Percentiles rank a stretch among this genome's conserved stretches.
Evolutionary conservation across 2,329 filamentous ascomycete species (phyloP).

Genomic region (Curvularia spicifera): DNA sequence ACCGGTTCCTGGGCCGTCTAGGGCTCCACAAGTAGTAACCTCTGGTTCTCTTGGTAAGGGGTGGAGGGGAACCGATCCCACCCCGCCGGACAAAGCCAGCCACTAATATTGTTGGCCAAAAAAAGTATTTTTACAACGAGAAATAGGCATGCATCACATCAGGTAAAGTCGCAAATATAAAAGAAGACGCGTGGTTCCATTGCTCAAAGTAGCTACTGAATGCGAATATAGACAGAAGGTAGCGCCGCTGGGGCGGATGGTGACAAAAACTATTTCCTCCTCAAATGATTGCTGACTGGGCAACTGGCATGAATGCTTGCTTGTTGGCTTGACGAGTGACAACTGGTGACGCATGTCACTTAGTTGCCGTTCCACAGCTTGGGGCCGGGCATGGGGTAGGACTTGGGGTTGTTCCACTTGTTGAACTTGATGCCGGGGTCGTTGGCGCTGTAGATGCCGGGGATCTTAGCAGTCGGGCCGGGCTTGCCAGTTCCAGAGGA

Average conservation of each 20-base stretch:
- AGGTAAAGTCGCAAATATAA: too few relatives aligned
- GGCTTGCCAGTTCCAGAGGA: constrained; percentile 51
- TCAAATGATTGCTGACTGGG: background rate
- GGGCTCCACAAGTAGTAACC: background rate
- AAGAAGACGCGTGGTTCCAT: background rate
- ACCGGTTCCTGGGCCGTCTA: background rate
- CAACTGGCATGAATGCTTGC: background rate
- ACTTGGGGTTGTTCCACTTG: constrained; percentile 48
- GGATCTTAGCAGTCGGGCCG: constrained; percentile 55
- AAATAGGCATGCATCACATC: background rate
- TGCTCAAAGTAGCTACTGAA: constrained; percentile 3
- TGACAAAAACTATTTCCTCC: constrained; percentile 7
- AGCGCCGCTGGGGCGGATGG: constrained; percentile 11
- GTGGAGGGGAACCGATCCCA: background rate
- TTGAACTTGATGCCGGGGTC: constrained; percentile 60
- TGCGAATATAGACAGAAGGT: constrained; percentile 5
- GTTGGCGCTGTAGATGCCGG: constrained; percentile 56
- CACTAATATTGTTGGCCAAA: background rate
- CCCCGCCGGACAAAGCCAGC: background rate
- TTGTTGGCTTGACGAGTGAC: constrained; percentile 2
- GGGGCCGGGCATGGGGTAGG: constrained; percentile 43
- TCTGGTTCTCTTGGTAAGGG: background rate
- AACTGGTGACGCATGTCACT: constrained; percentile 2
- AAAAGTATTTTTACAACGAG: background rate
- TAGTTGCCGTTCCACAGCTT: constrained; percentile 31